Conservation (phyloP, 2,329 filamentous ascomycete genomes). For the Trichoderma afroharzianum region DNA sequence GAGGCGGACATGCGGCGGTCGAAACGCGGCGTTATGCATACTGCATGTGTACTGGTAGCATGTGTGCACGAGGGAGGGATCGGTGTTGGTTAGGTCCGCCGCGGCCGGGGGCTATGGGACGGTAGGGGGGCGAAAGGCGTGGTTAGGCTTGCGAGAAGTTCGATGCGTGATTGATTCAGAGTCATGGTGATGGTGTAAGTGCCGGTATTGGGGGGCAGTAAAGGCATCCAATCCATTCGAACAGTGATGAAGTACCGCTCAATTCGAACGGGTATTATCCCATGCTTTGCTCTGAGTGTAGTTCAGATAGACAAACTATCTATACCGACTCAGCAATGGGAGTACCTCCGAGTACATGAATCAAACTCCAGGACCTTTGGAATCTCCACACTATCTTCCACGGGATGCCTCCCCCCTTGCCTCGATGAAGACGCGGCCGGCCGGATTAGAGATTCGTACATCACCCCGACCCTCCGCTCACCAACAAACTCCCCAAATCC, state of each 20-base stretch:
- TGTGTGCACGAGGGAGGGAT: slow-evolving; percentile 1
- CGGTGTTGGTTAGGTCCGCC: not conserved
- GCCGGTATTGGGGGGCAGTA: not conserved
- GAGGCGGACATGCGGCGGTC: not conserved
- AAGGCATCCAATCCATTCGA: not conserved
- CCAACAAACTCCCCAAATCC: not conserved
- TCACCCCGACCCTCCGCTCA: not conserved
- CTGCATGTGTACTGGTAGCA: slow-evolving; percentile 2
- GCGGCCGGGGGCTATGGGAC: not conserved
- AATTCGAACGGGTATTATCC: not conserved
- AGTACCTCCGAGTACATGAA: not conserved
- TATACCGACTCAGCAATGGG: not conserved
- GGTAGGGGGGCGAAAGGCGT: not conserved
- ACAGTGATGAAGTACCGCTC: not conserved
- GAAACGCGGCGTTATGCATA: slow-evolving; percentile 12
- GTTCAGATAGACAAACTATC: not conserved
- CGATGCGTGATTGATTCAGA: not conserved
- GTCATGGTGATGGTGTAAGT: not conserved
- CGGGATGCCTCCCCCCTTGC: not conserved
- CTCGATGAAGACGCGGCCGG: not conserved
- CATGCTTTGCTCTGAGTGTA: not conserved
- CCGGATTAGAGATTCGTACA: not conserved
- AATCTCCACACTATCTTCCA: not conserved
- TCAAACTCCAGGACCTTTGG: not conserved
- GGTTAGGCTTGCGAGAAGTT: slow-evolving; percentile 13